Base-by-base conservation (phyloP, 2,329 filamentous ascomycete species). In the Parastagonospora avenae region DNA sequence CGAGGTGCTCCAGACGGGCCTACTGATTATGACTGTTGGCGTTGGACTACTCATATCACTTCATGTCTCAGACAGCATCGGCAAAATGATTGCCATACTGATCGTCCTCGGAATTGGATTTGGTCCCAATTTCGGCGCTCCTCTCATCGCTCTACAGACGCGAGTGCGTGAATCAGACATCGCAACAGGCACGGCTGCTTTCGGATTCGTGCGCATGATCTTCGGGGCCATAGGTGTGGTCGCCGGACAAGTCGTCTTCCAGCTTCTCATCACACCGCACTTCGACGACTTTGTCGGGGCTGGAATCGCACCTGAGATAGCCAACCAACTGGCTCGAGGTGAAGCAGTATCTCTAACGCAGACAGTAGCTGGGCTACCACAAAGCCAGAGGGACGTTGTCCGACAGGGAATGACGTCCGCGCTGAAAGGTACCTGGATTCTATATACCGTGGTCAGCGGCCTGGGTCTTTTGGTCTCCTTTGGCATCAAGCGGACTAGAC, bases 51-150 rank as follows among this genome's bases (percentile, higher is more conserved):
- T 73, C 4, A 67, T 71, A 12, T 52, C 50, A 1, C 55, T 75
- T 19, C 27, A 48, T 5, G 32, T 54, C 0, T 31, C 46, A 0
- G 55, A 52, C 2, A 24, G 58, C 24, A 24, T 69, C 1, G 63
- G 41, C 2, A 67, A 59, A 38, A 76, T 82, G 14, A 66, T 84
- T 29, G 74, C 71, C 0, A 77, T 81, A 50, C 70, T 84, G 44
- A 58, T 84, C 12, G 54, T 85, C 8, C 73, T 74, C 2, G 82
- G 81, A 0, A 62, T 80, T 1, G 83, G 83, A 0, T 75, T 77
- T 2, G 82, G 80, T 0, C 71, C 82, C 4, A 76, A 83, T 1
- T 85, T 85, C 61, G 81, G 84, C 53, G 77, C 82, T 0, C 85
- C 77, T 3, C 74, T 75, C 8, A 79, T 83, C 10, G 72, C 74